Percentiles rank a stretch among this genome's conserved stretches.
These are phyloP conservation scores for Eutreptiella sp. DNA, from an alignment of 208 protist genomes.

Conservation along the genomic window DNA sequence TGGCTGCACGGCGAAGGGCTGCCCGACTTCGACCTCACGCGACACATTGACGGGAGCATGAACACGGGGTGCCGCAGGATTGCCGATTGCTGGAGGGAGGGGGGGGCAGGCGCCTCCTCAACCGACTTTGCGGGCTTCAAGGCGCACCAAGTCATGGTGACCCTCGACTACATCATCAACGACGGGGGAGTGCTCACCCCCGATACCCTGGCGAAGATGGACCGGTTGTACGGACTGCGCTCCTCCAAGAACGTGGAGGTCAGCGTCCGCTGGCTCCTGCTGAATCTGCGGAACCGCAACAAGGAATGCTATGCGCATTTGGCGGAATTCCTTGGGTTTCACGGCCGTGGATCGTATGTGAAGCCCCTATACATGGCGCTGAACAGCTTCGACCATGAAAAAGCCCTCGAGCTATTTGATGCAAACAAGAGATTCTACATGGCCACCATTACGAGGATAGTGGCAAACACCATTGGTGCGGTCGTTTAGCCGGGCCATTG, in stretches of 20 bases:
- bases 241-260: neutral
- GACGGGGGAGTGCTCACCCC: neutral
- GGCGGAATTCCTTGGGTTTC: neutral
- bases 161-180: neutral
- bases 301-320: neutral
- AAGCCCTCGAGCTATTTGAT: no score
- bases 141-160: neutral
- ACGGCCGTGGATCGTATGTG: no score
- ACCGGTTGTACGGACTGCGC: neutral
- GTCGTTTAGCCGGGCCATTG: no score
- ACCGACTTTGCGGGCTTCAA: neutral
- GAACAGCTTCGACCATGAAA: no score
- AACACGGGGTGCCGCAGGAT: neutral
- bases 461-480: no score
- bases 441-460: no score
- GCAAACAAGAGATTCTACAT: no score
- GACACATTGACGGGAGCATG: neutral
- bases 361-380: no score
- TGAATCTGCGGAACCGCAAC: neutral
- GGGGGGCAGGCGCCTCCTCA: neutral
- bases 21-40: slow-evolving; percentile 6
- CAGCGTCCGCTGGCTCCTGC: neutral
- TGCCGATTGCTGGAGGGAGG: neutral
- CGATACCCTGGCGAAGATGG: neutral
- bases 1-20: slow-evolving; percentile 52